Conservation (phyloP, 192 early-diverging fungal genomes). For the Coemansia sp. region DNA sequence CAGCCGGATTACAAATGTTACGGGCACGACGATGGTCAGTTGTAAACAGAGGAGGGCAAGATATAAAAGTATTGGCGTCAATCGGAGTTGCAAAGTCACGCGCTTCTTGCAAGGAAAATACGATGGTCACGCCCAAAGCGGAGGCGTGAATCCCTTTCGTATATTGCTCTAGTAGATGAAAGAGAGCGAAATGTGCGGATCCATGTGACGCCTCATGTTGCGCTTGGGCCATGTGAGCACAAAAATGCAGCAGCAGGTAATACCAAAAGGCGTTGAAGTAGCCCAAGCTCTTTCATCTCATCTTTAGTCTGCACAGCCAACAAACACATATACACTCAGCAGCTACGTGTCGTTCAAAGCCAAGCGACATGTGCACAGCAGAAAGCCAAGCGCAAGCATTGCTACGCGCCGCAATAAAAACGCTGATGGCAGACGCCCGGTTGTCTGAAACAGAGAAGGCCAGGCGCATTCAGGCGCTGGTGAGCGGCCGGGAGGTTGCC, state of each 20-base stretch:
- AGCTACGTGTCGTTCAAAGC: neutral
- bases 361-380: neutral
- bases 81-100: no score
- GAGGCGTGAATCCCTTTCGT: no score
- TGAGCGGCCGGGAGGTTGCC: neutral
- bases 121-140: no score
- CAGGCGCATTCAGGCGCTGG: neutral
- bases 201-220: conserved; percentile 6
- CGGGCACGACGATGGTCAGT: no score
- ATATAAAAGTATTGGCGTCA: no score
- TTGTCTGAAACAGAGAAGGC: neutral
- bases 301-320: neutral
- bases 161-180: no score
- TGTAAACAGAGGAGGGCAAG: no score
- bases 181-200: no score
- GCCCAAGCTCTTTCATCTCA: neutral
- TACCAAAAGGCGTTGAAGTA: neutral
- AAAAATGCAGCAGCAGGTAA: neutral
- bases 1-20: no score
- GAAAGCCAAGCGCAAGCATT: neutral
- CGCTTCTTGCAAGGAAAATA: no score
- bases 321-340: neutral
- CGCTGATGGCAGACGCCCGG: neutral
- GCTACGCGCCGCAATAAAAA: neutral
- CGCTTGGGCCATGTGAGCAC: no score